Percentiles rank a stretch among this genome's conserved stretches.
Conservation (phyloP, 352 stramenopile species). For the Phytophthora sp. region DNA sequence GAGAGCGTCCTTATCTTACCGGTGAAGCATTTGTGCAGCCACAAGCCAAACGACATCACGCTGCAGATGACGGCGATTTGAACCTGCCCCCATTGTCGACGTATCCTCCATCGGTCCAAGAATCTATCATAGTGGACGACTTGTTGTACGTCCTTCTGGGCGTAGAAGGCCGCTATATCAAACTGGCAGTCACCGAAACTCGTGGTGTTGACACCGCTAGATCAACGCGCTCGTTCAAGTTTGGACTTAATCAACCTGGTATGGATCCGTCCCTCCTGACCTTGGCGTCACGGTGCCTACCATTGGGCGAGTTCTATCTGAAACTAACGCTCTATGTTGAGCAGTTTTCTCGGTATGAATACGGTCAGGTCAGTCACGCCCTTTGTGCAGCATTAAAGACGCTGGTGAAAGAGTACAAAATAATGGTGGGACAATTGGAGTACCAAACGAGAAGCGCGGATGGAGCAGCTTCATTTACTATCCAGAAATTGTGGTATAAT, state of each 20-base stretch:
- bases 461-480: slow-evolving; percentile 54
- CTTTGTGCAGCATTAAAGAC: slow-evolving; percentile 93
- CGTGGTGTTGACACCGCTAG: slow-evolving; percentile 37
- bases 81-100: slow-evolving; percentile 74
- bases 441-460: slow-evolving; percentile 58
- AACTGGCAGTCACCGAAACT: slow-evolving; percentile 60
- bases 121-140: slow-evolving; percentile 85
- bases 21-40: slow-evolving; percentile 64
- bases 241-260: slow-evolving; percentile 68
- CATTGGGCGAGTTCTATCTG: slow-evolving; percentile 81
- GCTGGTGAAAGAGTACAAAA: slow-evolving; percentile 93
- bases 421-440: slow-evolving; percentile 93
- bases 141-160: slow-evolving; percentile 83
- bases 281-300: slow-evolving; percentile 69
- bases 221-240: slow-evolving; percentile 56
- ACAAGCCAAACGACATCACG: slow-evolving; percentile 50
- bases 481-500: slow-evolving; percentile 94
- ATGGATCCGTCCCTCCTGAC: slow-evolving; percentile 86
- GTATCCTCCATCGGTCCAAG: slow-evolving; percentile 77
- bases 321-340: slow-evolving; percentile 82
- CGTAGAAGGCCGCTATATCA: slow-evolving; percentile 85
- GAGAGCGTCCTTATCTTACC: slow-evolving; percentile 81
- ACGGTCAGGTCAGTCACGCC: slow-evolving; percentile 93
- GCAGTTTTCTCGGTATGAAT: slow-evolving; percentile 89
- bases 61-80: slow-evolving; percentile 44